phyloP scores from a whole-genome alignment of 495 filamentous ascomycete species.

The Neurospora sp. region DNA sequence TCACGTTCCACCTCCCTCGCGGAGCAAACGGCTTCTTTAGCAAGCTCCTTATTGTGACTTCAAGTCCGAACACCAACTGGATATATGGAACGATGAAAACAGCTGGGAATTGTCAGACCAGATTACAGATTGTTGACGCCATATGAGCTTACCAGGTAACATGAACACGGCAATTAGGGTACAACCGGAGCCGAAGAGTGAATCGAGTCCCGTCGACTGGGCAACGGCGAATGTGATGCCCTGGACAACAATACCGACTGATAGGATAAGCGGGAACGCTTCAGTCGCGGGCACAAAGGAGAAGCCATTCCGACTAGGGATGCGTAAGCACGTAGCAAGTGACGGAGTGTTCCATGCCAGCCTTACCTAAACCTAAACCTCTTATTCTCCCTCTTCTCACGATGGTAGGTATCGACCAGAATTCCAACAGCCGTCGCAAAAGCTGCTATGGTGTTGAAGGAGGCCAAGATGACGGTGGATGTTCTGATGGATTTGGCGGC shows the following conservation, averaged over 20 bases:
- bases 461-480: constrained; percentile 37
- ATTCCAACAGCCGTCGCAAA: constrained; percentile 36
- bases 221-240: constrained; percentile 34
- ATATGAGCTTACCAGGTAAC: constrained; percentile 33
- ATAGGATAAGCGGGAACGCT: constrained; percentile 36
- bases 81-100: constrained; percentile 39
- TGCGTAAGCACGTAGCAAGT: constrained; percentile 5
- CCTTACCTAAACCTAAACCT: constrained; percentile 21
- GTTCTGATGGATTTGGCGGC: constrained; percentile 37
- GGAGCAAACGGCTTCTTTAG: constrained; percentile 28
- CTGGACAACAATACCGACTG: constrained; percentile 35
- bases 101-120: constrained; percentile 21
- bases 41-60: constrained; percentile 32
- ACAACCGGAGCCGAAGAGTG: constrained; percentile 30
- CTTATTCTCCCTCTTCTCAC: constrained; percentile 24
- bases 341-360: not conserved
- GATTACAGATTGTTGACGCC: not conserved
- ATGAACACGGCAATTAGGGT: constrained; percentile 32
- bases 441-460: constrained; percentile 38
- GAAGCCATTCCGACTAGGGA: constrained; percentile 21
- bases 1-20: constrained; percentile 31
- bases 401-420: constrained; percentile 30
- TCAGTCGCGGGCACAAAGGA: constrained; percentile 30
- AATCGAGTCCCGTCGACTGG: constrained; percentile 32
- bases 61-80: constrained; percentile 35